Conservation (phyloP, 192 early-diverging fungal genomes). For the Rhizoclosmatium sp. region DNA sequence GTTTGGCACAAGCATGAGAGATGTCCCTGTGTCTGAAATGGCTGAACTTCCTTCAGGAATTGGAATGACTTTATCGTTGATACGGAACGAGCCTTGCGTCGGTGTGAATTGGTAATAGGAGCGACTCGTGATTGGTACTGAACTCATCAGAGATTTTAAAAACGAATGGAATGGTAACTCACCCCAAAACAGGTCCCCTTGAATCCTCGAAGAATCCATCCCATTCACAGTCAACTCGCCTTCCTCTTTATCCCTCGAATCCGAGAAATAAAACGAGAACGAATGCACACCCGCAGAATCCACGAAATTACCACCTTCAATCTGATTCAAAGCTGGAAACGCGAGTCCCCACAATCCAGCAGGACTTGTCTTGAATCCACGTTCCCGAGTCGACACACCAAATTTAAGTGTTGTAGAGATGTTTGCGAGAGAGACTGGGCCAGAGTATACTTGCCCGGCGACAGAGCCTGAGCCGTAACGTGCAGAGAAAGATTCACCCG, state of each 20-base stretch:
- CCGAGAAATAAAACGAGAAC: neutral
- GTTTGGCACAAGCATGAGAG: conserved; percentile 34
- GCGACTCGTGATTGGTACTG: neutral
- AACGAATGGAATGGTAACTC: neutral
- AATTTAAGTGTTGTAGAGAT: conserved; percentile 24
- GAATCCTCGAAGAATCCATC: neutral
- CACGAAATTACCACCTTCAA: conserved; percentile 18
- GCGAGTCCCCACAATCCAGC: conserved; percentile 48
- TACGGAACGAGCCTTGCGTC: neutral
- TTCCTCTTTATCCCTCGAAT: neutral
- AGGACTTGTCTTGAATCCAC: conserved; percentile 16
- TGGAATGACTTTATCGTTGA: neutral
- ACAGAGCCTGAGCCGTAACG: conserved; percentile 41
- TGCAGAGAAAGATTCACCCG: neutral
- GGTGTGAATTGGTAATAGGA: conserved; percentile 20
- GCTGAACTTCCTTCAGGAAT: neutral
- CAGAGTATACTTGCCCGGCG: conserved; percentile 35
- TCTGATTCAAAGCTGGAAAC: conserved; percentile 19
- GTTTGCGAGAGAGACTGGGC: conserved; percentile 36
- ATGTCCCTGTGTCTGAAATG: conserved; percentile 50
- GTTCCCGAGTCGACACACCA: conserved; percentile 30
- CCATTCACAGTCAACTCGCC: conserved; percentile 18
- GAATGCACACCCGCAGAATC: neutral
- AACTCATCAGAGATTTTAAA: neutral
- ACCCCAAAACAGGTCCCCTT: neutral